phyloP scores from a whole-genome alignment of 2,329 filamentous ascomycete genomes.

The Seiridium cupressi region DNA sequence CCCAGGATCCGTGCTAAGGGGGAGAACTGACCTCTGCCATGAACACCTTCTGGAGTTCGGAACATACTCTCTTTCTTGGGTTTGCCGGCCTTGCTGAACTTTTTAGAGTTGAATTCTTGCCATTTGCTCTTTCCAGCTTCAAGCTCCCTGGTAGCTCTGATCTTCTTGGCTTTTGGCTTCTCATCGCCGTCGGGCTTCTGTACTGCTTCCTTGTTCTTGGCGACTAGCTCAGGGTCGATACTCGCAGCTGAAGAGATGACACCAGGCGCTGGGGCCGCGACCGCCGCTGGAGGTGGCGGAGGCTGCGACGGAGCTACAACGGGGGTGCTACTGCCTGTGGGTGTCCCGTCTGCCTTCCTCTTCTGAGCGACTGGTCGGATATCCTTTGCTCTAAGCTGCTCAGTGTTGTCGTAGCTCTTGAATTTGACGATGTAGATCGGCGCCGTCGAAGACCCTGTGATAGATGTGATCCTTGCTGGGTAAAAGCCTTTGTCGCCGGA shows the following conservation, averaged over 20 bases:
- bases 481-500: slow-evolving; percentile 90
- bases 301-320: slow-evolving; percentile 31
- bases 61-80: slow-evolving; percentile 96
- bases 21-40: slow-evolving; percentile 71
- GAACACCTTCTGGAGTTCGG: slow-evolving; percentile 81
- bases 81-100: slow-evolving; percentile 55
- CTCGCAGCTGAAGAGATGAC: slow-evolving; percentile 58
- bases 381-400: slow-evolving; percentile 79
- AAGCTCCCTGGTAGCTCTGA: slow-evolving; percentile 85
- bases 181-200: slow-evolving; percentile 68
- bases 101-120: slow-evolving; percentile 89
- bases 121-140: slow-evolving; percentile 91
- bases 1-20: not conserved
- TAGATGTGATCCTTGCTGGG: slow-evolving; percentile 86
- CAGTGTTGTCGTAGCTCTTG: slow-evolving; percentile 83
- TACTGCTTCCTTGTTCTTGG: slow-evolving; percentile 56
- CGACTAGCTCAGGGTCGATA: slow-evolving; percentile 50
- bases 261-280: slow-evolving; percentile 34
- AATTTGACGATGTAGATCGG: slow-evolving; percentile 95
- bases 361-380: slow-evolving; percentile 79
- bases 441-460: slow-evolving; percentile 86
- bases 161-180: slow-evolving; percentile 79
- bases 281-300: slow-evolving; percentile 18
- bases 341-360: slow-evolving; percentile 79
- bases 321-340: slow-evolving; percentile 43